Evolutionary conservation across 2,329 filamentous ascomycete genomes (phyloP), one percentile per base, ranked within the genome.

Genomic region (Pseudodiploospora longispora): DNA sequence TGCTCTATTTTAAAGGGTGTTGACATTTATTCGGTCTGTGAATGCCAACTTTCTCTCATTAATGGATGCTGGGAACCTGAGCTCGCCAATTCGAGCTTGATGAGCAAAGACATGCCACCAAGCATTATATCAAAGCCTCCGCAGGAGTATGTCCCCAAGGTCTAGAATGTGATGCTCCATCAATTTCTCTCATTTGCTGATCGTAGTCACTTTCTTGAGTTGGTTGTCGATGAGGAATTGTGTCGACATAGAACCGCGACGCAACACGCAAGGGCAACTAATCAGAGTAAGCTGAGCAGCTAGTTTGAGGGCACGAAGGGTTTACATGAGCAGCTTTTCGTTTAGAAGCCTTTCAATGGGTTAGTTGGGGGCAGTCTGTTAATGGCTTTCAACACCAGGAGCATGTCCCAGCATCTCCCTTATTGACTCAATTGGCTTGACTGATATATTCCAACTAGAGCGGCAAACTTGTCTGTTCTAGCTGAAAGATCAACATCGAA

Each of bases 381-480:
- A n/a, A n/a, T n/a, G n/a, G n/a, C n/a, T n/a, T n/a, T n/a, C n/a
- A n/a, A n/a, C n/a, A n/a, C n/a, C n/a, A n/a, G n/a, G n/a, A n/a
- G n/a, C n/a, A 19, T 19, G 19, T 19, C 19, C 71, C 38, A 88
- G 66, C 53, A 78, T 72, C 38, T 66, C 66, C 34, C 83, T 69
- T 83, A 88, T 88, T 5, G 69, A 72, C 44, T 65, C 65, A 55
- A 85, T 76, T 27, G 83, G 83, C 61, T 86, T 75, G 40, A 87
- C 67, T 38, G 81, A 75, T 38, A 80, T 55, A 49, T 88, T 67
- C 36, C 32, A 31, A 88, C 68, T 12, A 73, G 53, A 58, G 82
- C 78, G 0, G 83, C 86, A 55, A 86, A 81, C 55, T 85, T 85
- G 28, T 83, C 83, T 1, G 82, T 85, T 1, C 83, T 82, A 3